phyloP scores from a whole-genome alignment of 2,329 filamentous ascomycete genomes.

The Diaporthe citri region DNA sequence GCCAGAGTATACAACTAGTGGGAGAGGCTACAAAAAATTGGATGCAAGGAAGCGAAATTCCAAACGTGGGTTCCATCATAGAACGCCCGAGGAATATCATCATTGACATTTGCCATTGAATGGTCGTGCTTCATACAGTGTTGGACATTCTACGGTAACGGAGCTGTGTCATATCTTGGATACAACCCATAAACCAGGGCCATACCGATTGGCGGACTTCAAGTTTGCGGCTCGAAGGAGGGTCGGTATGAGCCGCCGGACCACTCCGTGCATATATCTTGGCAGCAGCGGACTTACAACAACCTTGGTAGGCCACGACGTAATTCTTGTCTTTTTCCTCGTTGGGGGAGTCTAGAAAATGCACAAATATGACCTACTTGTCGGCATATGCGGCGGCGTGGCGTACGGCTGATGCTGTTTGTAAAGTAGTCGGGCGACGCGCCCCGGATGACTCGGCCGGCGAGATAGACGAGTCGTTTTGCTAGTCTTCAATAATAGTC shows the following conservation, averaged over 20 bases:
- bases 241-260: background rate
- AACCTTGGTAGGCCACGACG: background rate
- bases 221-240: background rate
- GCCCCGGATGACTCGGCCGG: constrained; percentile 3
- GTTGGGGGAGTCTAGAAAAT: background rate
- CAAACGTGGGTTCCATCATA: no score
- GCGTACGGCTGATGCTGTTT: background rate
- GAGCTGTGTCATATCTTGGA: background rate
- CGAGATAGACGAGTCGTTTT: background rate
- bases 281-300: background rate
- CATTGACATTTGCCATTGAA: background rate
- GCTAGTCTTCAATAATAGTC: background rate
- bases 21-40: no score
- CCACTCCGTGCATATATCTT: background rate
- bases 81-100: no score
- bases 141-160: background rate
- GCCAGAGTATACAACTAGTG: no score
- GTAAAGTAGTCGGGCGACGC: background rate
- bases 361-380: background rate
- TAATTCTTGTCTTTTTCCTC: background rate
- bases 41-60: no score
- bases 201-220: background rate
- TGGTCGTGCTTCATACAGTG: background rate
- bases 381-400: background rate
- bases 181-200: background rate